These are phyloP conservation scores for Salix brachista DNA, from an alignment of 345 rosid species.

Conservation along the genomic window DNA sequence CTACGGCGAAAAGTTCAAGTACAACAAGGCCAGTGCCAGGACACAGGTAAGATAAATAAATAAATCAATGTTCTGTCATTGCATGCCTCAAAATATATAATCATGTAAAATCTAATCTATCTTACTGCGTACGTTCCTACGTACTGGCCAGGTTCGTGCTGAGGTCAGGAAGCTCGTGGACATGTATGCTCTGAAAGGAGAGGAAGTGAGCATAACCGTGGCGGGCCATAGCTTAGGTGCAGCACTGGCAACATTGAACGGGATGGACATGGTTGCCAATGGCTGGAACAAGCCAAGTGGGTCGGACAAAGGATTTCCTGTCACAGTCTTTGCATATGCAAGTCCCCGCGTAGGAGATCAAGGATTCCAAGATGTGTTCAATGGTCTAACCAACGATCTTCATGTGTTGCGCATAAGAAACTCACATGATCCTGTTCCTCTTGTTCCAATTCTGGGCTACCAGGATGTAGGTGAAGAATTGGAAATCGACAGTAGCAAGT, in stretches of 20 bases:
- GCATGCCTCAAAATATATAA: too few relatives aligned
- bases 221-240: constrained; percentile 20
- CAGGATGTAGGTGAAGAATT: constrained; percentile 16
- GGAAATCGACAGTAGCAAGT: constrained; percentile 3
- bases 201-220: constrained; percentile 13
- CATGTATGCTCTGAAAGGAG: not conserved
- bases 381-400: not conserved
- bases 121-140: too few relatives aligned
- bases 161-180: constrained; percentile 14
- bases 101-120: too few relatives aligned
- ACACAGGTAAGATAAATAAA: not conserved
- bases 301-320: not conserved
- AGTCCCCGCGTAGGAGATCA: constrained; percentile 16
- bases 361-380: constrained; percentile 1
- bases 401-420: constrained; percentile 17
- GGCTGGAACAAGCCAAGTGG: constrained; percentile 18
- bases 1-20: not conserved
- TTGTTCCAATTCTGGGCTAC: not conserved
- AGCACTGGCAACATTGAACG: constrained; percentile 23
- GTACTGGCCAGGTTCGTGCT: not conserved
- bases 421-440: not conserved
- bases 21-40: constrained; percentile 26
- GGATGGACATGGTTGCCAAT: constrained; percentile 17
- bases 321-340: constrained; percentile 17
- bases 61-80: not conserved